Conservation (phyloP, 202 grass and related monocot species). For the Bolboschoenoplectus hybrid region DNA sequence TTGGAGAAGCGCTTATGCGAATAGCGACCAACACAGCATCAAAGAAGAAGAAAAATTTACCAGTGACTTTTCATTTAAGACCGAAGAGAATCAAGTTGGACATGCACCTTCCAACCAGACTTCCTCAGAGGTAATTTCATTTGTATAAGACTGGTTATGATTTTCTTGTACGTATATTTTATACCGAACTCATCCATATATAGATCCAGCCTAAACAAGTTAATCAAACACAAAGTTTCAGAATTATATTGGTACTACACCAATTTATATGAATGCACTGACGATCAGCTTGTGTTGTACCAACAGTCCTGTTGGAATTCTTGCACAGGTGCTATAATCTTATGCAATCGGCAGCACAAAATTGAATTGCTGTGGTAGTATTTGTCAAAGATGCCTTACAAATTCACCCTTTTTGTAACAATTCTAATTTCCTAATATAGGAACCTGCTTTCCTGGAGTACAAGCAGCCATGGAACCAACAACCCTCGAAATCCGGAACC, state of each 20-base stretch:
- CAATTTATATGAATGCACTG: background rate
- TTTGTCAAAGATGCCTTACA: background rate
- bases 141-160: background rate
- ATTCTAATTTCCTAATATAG: conserved; percentile 21
- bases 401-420: conserved; percentile 2
- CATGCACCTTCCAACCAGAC: conserved; percentile 33
- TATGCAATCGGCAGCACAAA: background rate
- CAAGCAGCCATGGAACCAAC: conserved; percentile 20
- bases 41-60: conserved; percentile 41
- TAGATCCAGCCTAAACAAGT: background rate
- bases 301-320: background rate
- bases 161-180: background rate
- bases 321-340: background rate
- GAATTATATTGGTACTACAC: background rate
- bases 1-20: conserved; percentile 26
- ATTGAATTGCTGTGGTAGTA: background rate
- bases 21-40: conserved; percentile 35
- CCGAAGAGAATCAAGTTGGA: conserved; percentile 21
- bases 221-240: background rate
- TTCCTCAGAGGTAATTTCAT: conserved; percentile 34
- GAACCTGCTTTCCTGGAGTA: conserved; percentile 22
- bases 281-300: background rate
- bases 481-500: conserved; percentile 19
- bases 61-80: conserved; percentile 44
- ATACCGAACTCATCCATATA: background rate